These are phyloP conservation scores for Peribolospora baueri DNA, from an alignment of 768 basidiomycete genomes.

Conservation along the genomic window DNA sequence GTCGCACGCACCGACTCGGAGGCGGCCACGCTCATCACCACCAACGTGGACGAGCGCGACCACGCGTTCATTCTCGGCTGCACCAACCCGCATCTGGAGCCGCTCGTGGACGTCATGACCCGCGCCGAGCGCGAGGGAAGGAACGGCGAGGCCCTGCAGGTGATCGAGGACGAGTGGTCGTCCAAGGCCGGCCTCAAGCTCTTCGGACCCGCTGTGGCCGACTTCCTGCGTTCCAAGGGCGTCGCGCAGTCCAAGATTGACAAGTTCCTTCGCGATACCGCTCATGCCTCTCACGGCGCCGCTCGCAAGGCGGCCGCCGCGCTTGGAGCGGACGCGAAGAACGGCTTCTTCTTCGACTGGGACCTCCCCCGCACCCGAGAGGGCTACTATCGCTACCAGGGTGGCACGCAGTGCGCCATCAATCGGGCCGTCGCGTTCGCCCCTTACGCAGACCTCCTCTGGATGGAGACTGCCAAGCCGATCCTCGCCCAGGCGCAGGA, in stretches of 20 bases:
- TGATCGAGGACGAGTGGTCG: conserved; percentile 72
- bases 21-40: conserved; percentile 85
- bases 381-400: conserved; percentile 91
- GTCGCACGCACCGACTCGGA: conserved; percentile 91
- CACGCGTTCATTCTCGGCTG: conserved; percentile 87
- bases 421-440: conserved; percentile 79
- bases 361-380: conserved; percentile 80
- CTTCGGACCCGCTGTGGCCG: conserved; percentile 46
- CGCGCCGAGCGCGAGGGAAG: conserved; percentile 62
- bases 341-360: conserved; percentile 58
- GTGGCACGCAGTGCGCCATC: conserved; percentile 82
- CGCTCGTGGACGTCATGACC: conserved; percentile 51
- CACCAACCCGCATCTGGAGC: conserved; percentile 41
- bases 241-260: conserved; percentile 27
- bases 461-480: conserved; percentile 95
- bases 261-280: conserved; percentile 38
- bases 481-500: conserved; percentile 75
- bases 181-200: conserved; percentile 49
- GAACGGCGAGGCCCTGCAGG: conserved; percentile 54
- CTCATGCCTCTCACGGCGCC: conserved; percentile 40
- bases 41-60: conserved; percentile 92
- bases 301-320: conserved; percentile 52
- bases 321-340: conserved; percentile 27
- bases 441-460: conserved; percentile 71
- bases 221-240: conserved; percentile 31